Evolutionary conservation across 2,329 filamentous ascomycete genomes (phyloP).

Genomic region (Colletotrichum tanaceti): DNA sequence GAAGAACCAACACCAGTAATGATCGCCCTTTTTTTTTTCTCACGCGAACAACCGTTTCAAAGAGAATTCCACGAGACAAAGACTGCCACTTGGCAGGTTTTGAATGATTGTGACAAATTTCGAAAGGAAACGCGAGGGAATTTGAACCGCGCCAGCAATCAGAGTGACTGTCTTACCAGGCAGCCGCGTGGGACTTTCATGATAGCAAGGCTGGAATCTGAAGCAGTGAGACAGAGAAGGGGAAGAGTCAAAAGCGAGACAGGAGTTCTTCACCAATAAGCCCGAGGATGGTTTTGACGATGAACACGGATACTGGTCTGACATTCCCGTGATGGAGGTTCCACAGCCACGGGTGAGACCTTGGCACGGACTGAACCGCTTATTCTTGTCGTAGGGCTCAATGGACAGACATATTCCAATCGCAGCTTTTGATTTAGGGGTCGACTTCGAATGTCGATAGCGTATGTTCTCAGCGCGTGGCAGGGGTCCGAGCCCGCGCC

Average conservation of each 20-base stretch:
- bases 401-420: neutral
- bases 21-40: neutral
- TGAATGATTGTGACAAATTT: neutral
- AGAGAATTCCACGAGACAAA: neutral
- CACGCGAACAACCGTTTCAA: no score
- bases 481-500: conserved; percentile 23
- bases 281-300: neutral
- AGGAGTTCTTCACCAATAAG: neutral
- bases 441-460: conserved; percentile 28
- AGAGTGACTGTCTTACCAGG: neutral
- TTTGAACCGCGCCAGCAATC: neutral
- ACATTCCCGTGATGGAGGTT: neutral
- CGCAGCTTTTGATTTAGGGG: conserved; percentile 6
- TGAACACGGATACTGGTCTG: conserved; percentile 8
- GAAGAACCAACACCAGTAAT: neutral
- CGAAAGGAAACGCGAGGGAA: neutral
- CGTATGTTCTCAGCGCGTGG: conserved; percentile 9
- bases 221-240: conserved; percentile 1
- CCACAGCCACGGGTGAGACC: conserved; percentile 1
- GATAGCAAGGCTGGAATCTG: neutral
- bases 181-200: neutral
- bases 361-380: conserved; percentile 12
- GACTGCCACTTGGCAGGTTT: neutral
- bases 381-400: conserved; percentile 4
- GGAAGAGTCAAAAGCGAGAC: conserved; percentile 7